Conservation (phyloP, 176 grass and related monocot genomes). For the Phyllostachys edulis region DNA sequence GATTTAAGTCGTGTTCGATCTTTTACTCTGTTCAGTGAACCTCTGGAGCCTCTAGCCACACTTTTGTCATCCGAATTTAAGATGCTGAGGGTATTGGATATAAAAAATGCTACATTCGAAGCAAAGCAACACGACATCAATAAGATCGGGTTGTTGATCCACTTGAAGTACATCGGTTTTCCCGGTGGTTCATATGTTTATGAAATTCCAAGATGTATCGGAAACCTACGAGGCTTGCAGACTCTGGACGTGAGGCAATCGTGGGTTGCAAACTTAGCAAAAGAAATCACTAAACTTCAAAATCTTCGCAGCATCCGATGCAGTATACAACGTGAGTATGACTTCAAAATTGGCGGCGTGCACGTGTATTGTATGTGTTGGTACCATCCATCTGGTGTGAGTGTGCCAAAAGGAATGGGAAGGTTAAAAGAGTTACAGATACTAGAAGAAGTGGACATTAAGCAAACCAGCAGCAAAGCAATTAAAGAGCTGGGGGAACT, state of each 20-base stretch:
- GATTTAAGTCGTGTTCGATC: background rate
- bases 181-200: rapidly evolving
- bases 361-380: too few species aligned
- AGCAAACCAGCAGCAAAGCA: background rate
- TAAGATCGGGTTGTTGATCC: background rate
- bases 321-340: too few species aligned
- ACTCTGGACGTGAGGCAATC: background rate
- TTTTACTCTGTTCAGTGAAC: background rate
- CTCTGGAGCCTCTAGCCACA: background rate
- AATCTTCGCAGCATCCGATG: too few species aligned
- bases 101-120: rapidly evolving
- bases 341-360: too few species aligned
- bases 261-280: background rate
- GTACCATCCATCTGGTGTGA: background rate
- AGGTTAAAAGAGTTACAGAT: slow-evolving; percentile 1
- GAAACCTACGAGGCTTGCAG: background rate
- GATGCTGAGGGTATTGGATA: slow-evolving; percentile 32
- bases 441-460: background rate
- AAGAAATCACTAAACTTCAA: slow-evolving; percentile 3
- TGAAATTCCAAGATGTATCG: slow-evolving; percentile 7
- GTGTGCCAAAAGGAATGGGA: background rate
- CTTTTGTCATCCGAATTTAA: background rate
- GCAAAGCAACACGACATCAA: background rate
- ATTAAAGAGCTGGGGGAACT: slow-evolving; percentile 17
- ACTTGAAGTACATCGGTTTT: slow-evolving; percentile 24